Evolutionary conservation across 352 stramenopile genomes (phyloP).

Genomic region (Aphanomyces cochlioides): DNA sequence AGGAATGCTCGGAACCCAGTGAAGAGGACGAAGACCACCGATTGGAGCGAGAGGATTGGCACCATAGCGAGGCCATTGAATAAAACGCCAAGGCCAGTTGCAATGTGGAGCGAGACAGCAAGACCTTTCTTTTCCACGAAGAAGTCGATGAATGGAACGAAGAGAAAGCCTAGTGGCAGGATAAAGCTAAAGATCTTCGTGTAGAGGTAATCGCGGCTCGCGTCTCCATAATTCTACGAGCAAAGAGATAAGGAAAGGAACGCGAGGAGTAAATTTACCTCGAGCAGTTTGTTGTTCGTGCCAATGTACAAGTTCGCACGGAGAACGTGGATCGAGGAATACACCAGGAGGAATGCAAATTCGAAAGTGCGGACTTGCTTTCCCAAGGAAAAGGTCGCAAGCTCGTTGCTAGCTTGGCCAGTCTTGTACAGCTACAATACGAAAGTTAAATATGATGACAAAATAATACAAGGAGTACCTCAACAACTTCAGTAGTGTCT

Average conservation of each 20-base stretch:
- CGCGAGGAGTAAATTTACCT: slow-evolving; percentile 23
- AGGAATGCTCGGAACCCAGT: slow-evolving; percentile 81
- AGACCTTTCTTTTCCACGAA: slow-evolving; percentile 70
- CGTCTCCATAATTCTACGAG: slow-evolving; percentile 65
- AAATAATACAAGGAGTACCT: slow-evolving; percentile 10
- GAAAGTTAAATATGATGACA: not conserved
- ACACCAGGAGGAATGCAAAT: slow-evolving; percentile 71
- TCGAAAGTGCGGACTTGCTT: slow-evolving; percentile 76
- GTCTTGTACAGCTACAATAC: slow-evolving; percentile 4
- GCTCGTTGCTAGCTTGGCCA: slow-evolving; percentile 27
- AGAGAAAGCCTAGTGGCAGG: slow-evolving; percentile 76
- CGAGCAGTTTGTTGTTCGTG: slow-evolving; percentile 78
- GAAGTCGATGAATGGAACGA: slow-evolving; percentile 81
- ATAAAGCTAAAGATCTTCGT: slow-evolving; percentile 86
- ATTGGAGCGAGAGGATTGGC: slow-evolving; percentile 59
- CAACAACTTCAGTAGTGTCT: not conserved
- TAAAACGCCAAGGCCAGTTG: slow-evolving; percentile 58
- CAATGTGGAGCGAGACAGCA: slow-evolving; percentile 64
- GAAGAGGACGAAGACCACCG: slow-evolving; percentile 72
- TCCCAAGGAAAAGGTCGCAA: slow-evolving; percentile 36
- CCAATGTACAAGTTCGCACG: slow-evolving; percentile 81
- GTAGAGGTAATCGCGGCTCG: slow-evolving; percentile 56
- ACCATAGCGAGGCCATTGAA: slow-evolving; percentile 75
- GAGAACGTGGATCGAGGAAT: slow-evolving; percentile 68
- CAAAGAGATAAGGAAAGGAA: slow-evolving; percentile 10